phyloP scores from a whole-genome alignment of 2,329 filamentous ascomycete species.

The Colletotrichum liriopes region DNA sequence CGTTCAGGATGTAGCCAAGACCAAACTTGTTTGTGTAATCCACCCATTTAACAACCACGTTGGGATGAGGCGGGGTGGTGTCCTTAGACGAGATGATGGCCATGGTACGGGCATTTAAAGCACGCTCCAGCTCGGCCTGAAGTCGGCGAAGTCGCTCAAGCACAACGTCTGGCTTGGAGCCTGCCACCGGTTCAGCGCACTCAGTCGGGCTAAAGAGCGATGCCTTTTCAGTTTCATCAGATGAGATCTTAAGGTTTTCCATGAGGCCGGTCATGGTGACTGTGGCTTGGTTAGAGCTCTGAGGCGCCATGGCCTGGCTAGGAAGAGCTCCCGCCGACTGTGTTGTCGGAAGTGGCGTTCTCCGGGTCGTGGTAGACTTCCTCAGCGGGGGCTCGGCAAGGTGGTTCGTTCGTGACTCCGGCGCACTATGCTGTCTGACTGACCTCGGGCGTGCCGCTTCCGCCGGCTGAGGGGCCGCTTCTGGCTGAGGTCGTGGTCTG shows the following conservation, averaged over 20 bases:
- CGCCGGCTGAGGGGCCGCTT: constrained; percentile 25
- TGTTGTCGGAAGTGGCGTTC: constrained; percentile 41
- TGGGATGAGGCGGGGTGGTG: constrained; percentile 69
- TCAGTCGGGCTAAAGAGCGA: constrained; percentile 72
- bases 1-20: constrained; percentile 86
- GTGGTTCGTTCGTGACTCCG: constrained; percentile 32
- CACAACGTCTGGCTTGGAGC: constrained; percentile 72
- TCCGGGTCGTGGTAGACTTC: constrained; percentile 25
- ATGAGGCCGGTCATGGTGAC: constrained; percentile 37
- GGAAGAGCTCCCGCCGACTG: constrained; percentile 41
- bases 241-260: constrained; percentile 47
- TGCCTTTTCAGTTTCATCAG: constrained; percentile 53
- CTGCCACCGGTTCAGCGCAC: constrained; percentile 63
- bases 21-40: constrained; percentile 92
- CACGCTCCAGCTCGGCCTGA: constrained; percentile 74
- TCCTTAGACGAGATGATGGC: constrained; percentile 72
- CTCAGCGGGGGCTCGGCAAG: constrained; percentile 36
- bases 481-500: constrained; percentile 50
- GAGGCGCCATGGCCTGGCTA: constrained; percentile 25
- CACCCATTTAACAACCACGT: constrained; percentile 85
- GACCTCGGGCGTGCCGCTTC: constrained; percentile 34
- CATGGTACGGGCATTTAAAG: constrained; percentile 75
- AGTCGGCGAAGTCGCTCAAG: constrained; percentile 69
- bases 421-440: constrained; percentile 40
- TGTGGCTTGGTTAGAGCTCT: constrained; percentile 32